phyloP scores from a whole-genome alignment of 164 flowering plant species.

The Vitis rotundifolia region DNA sequence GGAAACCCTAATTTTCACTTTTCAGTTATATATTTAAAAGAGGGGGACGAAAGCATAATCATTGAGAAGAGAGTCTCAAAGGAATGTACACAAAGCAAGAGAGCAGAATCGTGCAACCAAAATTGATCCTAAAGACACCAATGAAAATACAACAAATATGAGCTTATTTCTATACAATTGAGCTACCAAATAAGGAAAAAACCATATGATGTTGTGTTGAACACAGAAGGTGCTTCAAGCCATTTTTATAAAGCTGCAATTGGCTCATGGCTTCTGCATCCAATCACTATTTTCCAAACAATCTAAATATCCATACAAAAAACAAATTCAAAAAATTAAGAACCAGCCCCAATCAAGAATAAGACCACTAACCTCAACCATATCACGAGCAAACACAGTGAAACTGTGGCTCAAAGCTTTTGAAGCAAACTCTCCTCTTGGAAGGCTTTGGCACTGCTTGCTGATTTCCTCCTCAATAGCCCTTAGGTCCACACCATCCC shows the following conservation, averaged over 20 bases:
- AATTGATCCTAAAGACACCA: too few relatives aligned
- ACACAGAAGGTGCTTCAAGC: neutral
- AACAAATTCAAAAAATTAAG: too few relatives aligned
- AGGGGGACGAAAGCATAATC: too few relatives aligned
- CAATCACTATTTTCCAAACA: neutral
- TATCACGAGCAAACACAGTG: conserved; percentile 76
- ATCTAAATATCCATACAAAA: neutral
- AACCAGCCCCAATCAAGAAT: neutral
- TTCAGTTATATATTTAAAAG: too few relatives aligned
- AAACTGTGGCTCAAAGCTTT: conserved; percentile 90
- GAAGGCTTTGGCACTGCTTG: conserved; percentile 81
- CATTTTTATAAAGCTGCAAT: neutral
- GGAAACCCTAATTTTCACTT: too few relatives aligned
- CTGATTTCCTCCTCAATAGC: conserved; percentile 75
- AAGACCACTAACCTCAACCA: conserved; percentile 74
- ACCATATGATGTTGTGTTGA: too few relatives aligned
- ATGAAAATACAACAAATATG: too few relatives aligned
- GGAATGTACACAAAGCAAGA: neutral
- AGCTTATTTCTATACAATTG: too few relatives aligned
- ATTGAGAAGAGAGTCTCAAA: neutral
- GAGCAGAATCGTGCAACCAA: neutral
- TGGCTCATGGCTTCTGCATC: neutral
- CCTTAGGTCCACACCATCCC: conserved; percentile 70
- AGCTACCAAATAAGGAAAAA: too few relatives aligned
- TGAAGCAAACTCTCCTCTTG: conserved; percentile 79